Conservation (phyloP, 768 basidiomycete genomes). For the Mycena epipterygia region DNA sequence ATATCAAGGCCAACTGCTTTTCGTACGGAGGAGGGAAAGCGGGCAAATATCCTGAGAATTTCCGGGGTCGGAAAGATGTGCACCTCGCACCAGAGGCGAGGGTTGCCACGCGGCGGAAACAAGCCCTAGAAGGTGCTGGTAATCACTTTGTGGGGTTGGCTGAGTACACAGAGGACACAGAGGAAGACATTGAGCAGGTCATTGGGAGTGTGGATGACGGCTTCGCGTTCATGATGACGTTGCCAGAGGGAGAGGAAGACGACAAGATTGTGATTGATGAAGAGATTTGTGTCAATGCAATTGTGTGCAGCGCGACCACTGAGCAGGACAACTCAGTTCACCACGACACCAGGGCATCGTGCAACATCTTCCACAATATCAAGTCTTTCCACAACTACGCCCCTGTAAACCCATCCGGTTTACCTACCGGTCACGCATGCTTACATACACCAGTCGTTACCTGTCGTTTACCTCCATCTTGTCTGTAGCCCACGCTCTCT, state of each 20-base stretch:
- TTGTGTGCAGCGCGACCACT: neutral
- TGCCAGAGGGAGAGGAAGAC: neutral
- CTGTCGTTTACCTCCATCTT: too few relatives aligned
- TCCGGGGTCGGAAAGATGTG: slow-evolving; percentile 6
- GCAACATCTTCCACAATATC: slow-evolving; percentile 25
- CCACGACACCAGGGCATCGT: slow-evolving; percentile 34
- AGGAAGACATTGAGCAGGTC: neutral
- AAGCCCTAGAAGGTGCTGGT: neutral
- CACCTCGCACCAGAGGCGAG: slow-evolving; percentile 15
- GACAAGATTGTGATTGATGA: slow-evolving; percentile 15
- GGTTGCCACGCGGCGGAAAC: neutral
- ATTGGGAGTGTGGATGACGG: neutral
- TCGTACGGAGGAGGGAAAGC: slow-evolving; percentile 44
- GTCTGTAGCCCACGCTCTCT: too few relatives aligned
- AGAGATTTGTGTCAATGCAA: slow-evolving; percentile 19
- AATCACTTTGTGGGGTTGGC: neutral
- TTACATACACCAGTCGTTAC: too few relatives aligned
- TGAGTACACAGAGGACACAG: neutral
- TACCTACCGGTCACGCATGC: too few relatives aligned
- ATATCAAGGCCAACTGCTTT: slow-evolving; percentile 41
- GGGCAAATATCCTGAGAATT: slow-evolving; percentile 38
- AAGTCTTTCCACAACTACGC: slow-evolving; percentile 21
- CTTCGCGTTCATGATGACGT: neutral
- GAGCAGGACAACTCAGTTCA: slow-evolving; percentile 17
- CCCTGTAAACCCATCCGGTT: too few relatives aligned